These are phyloP conservation scores for Trichocomaceae sp. DNA, from an alignment of 2,329 filamentous ascomycete species.

Conservation along the genomic window DNA sequence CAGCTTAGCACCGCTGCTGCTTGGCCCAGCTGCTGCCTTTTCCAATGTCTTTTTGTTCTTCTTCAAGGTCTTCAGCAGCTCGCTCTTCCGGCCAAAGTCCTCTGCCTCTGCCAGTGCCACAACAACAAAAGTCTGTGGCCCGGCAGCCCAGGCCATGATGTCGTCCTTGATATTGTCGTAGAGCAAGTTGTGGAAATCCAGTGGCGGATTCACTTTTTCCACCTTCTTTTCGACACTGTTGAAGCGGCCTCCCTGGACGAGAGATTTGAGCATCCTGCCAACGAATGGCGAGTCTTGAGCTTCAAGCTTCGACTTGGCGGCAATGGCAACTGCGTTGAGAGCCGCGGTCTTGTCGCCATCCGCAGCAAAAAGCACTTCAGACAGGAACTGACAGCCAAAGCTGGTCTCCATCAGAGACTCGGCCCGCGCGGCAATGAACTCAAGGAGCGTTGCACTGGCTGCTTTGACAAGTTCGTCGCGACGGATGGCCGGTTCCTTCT, in stretches of 20 bases:
- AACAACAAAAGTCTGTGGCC: slow-evolving; percentile 78
- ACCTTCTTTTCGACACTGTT: slow-evolving; percentile 67
- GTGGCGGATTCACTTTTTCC: slow-evolving; percentile 63
- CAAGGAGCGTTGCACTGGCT: slow-evolving; percentile 67
- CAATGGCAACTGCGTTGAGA: slow-evolving; percentile 56
- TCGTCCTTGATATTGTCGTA: slow-evolving; percentile 72
- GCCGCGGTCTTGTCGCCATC: slow-evolving; percentile 70
- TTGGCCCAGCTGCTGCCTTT: slow-evolving; percentile 41
- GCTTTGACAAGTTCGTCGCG: slow-evolving; percentile 68
- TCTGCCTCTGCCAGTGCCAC: slow-evolving; percentile 71
- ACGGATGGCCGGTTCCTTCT: slow-evolving; percentile 76
- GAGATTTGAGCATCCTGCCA: slow-evolving; percentile 80
- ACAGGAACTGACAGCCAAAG: slow-evolving; percentile 81
- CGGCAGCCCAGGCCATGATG: slow-evolving; percentile 76
- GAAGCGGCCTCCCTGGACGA: slow-evolving; percentile 83
- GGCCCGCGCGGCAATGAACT: slow-evolving; percentile 63
- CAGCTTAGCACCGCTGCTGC: slow-evolving; percentile 42
- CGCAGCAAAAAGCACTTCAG: slow-evolving; percentile 71
- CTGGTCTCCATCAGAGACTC: slow-evolving; percentile 63
- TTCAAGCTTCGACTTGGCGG: slow-evolving; percentile 37
- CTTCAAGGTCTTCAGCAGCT: slow-evolving; percentile 63
- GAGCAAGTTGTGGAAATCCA: slow-evolving; percentile 75
- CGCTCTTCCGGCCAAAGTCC: slow-evolving; percentile 60
- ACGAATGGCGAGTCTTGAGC: slow-evolving; percentile 59
- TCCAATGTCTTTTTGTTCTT: slow-evolving; percentile 66